These are phyloP conservation scores for Sugiyamaella sp. DNA, from an alignment of 1,139 yeast species.

Conservation along the genomic window DNA sequence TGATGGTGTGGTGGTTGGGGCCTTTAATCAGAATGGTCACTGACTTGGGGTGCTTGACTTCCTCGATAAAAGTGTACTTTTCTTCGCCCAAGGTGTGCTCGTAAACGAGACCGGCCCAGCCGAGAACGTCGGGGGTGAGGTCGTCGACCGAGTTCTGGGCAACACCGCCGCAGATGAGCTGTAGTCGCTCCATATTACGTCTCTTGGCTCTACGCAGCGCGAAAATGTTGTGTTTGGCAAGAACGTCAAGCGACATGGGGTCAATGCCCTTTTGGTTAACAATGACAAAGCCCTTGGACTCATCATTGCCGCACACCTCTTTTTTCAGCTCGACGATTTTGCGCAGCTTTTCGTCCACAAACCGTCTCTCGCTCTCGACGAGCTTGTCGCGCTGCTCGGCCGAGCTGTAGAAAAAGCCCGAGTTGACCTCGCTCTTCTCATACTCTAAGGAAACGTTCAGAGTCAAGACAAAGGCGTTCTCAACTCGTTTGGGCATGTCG, in stretches of 20 bases:
- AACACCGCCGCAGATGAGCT: conserved; percentile 94
- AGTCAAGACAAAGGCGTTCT: conserved; percentile 82
- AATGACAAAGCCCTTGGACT: conserved; percentile 82
- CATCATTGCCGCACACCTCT: conserved; percentile 79
- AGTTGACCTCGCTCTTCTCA: conserved; percentile 97
- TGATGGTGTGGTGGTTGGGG: conserved; percentile 83
- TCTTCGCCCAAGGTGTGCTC: conserved; percentile 97
- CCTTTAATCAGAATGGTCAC: conserved; percentile 93
- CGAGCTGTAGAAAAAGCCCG: conserved; percentile 90
- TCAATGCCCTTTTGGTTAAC: conserved; percentile 99
- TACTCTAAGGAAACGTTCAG: conserved; percentile 94
- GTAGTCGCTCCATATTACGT: conserved; percentile 98
- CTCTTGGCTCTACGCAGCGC: conserved; percentile 98
- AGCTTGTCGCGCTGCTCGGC: conserved; percentile 97
- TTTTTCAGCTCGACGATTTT: conserved; percentile 93
- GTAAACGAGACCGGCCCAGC: conserved; percentile 87
- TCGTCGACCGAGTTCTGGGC: conserved; percentile 98
- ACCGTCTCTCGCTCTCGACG: conserved; percentile 90
- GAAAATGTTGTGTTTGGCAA: conserved; percentile 89
- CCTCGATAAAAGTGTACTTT: conserved; percentile 93
- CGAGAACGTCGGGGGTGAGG: conserved; percentile 78
- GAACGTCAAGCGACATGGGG: conserved; percentile 93
- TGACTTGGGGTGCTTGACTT: conserved; percentile 86
- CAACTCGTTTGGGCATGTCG: conserved; percentile 91
- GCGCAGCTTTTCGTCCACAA: conserved; percentile 90